Evolutionary conservation across 1,284 basidiomycete species (phyloP), one percentile per base, ranked within the genome.

Genomic region (Malassezia yamatoensis): DNA sequence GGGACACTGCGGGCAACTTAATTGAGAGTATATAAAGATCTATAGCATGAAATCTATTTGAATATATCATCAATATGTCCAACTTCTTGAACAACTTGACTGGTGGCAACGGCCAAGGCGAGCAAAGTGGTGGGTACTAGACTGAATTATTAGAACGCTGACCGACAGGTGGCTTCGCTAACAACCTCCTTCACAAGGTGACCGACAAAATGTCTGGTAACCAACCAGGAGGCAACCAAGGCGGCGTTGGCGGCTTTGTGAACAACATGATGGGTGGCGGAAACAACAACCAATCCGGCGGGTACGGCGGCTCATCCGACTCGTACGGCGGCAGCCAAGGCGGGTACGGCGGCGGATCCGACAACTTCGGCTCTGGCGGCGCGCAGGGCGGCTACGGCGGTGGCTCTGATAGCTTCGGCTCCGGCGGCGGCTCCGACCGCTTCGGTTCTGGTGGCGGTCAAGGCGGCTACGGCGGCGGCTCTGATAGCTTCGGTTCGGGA

Each of bases 61-160:
- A 41, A 13, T 5, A 10, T 10, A 3, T 10, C 10, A 10, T 21
- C 10, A 41, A 41, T 18, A 43, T 43, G 41, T 43, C 41, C 9
- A 43, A 43, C 41, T 42, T 58, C 35, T 36, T 58, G 5, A 58
- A 58, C 50, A 58, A 58, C 20, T 18, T 58, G 10, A 58, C 55
- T 21, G 46, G 46, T 24, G 55, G 55, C 38, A 41, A 42, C 15
- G 42, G 43, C 33, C 49, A 38, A 33, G 34, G 20, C 51, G 43
- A 42, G 29, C 37, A 53, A 18, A 20, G 29, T 12, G 32, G 39
- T 46, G 49, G 12, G 43, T 45, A 20, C 16, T 15, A 20, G n/a
- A 39, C 20, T n/a, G 4, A 3, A 8, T 42, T 18, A 5, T 12
- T 11, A 42, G 24, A 8, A 32, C 12, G 3, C 13, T 11, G 1